phyloP scores from a whole-genome alignment of 2,329 filamentous ascomycete species.

The Huntiella bhutanensis region DNA sequence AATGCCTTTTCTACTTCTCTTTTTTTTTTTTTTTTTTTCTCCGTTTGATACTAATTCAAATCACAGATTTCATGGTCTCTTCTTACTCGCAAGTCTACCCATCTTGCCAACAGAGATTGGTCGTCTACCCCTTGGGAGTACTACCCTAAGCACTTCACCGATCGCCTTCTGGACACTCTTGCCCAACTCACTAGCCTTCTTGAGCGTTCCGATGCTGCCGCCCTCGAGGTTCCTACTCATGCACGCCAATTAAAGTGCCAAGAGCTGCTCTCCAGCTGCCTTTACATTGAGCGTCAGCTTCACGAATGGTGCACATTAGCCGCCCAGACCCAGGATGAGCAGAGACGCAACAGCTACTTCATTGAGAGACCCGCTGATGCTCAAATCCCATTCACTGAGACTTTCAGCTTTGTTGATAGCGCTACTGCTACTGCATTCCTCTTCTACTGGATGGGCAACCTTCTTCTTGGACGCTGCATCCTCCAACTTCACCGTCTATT shows the following conservation, averaged over 20 bases:
- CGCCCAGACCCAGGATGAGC: slow-evolving; percentile 14
- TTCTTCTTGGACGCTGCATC: slow-evolving; percentile 30
- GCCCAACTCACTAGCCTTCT: slow-evolving; percentile 29
- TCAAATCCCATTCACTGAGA: slow-evolving; percentile 25
- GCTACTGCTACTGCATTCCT: slow-evolving; percentile 28
- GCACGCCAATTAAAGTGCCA: slow-evolving; percentile 26
- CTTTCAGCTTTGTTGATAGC: slow-evolving; percentile 26
- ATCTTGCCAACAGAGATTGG: slow-evolving; percentile 34
- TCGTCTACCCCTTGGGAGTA: slow-evolving; percentile 29
- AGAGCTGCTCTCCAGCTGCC: slow-evolving; percentile 28
- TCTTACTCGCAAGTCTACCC: slow-evolving; percentile 29
- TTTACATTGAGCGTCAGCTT: slow-evolving; percentile 29
- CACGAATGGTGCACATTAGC: slow-evolving; percentile 26
- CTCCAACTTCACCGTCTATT: slow-evolving; percentile 25
- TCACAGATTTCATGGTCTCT: slow-evolving; percentile 28
- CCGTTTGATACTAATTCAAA: neutral
- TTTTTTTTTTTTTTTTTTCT: no score
- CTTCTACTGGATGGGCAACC: slow-evolving; percentile 34
- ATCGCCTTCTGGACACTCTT: slow-evolving; percentile 32
- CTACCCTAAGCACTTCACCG: slow-evolving; percentile 31
- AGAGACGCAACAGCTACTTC: slow-evolving; percentile 19
- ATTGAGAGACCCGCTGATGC: slow-evolving; percentile 4
- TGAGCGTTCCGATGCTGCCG: slow-evolving; percentile 24
- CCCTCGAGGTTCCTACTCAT: slow-evolving; percentile 21
- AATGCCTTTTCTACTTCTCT: neutral